Base-by-base conservation (phyloP, 352 stramenopile species). In the Porosira glacialis region DNA sequence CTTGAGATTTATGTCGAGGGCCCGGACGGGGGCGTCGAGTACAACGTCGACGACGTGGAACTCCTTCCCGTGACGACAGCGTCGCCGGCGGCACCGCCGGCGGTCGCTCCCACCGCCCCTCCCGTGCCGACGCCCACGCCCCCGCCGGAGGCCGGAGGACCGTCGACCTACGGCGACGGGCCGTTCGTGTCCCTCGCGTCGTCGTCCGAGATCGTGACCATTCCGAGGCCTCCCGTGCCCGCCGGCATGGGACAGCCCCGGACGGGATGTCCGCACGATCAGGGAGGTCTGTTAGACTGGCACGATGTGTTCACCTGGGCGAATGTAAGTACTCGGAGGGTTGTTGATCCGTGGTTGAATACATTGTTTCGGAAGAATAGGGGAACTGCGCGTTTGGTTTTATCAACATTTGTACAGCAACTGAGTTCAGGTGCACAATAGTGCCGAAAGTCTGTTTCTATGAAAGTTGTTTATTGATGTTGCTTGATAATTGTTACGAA, bases 161-260 rank as follows among this genome's bases (percentile, higher is more conserved):
- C 41, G 5, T 57, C n/a, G 3, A 41, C 7, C 11, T 57, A 57
- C 27, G 48, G 48, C n/a, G 15, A 26, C 31, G 41, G 49, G 24
- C 45, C 38, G 19, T 56, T 55, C 19, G 51, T 70, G 2, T 26
- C 30, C 11, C 27, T 51, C 41, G 17, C 33, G 0, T 27, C 21
- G 13, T 55, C 39, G 2, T 63, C 49, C 19, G 51, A 70, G 36
- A 24, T 39, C 24, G 43, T 70, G n/a, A 57, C 41, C 15, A 49
- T 70, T 30, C 60, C 60, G 2, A 22, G 43, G 21, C 60, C 60
- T 31, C 38, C 43, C 7, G 7, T 26, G 10, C 43, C 45, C 26
- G 7, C 21, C 45, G n/a, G 3, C 26, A 7, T 10, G 7, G 41
- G 41, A 8, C 41, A 55, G 48, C 26, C 48, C 11, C 22, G 48